phyloP scores from a whole-genome alignment of 371 early-diverging fungal genomes.

The Syncephalis fuscata region DNA sequence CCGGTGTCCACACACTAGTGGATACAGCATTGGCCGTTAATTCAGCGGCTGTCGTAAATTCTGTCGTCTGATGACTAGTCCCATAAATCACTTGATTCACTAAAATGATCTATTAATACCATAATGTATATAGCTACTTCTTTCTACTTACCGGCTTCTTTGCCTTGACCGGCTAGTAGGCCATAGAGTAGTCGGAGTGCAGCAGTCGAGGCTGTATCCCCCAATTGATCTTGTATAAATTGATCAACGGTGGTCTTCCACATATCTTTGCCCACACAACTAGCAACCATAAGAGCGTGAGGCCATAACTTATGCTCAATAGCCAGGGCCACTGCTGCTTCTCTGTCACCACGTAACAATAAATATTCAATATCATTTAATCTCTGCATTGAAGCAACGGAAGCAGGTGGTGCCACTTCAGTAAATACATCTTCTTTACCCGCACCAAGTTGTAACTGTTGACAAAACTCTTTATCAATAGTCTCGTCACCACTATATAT shows the following conservation, averaged over 20 bases:
- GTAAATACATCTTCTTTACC: not conserved
- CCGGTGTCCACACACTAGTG: not conserved
- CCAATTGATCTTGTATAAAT: slow-evolving; percentile 37
- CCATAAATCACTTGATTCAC: not conserved
- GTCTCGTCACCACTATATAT: not conserved
- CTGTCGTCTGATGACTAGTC: slow-evolving; percentile 1
- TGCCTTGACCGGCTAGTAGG: slow-evolving; percentile 52
- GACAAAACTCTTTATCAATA: not conserved
- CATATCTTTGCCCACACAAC: slow-evolving; percentile 60
- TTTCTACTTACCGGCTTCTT: slow-evolving; percentile 33
- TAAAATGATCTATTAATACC: not conserved
- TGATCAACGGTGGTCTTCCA: slow-evolving; percentile 65
- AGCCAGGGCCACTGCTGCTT: slow-evolving; percentile 54
- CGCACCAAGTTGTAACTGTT: not conserved
- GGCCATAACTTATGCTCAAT: slow-evolving; percentile 62
- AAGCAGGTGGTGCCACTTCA: not conserved
- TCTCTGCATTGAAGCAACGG: slow-evolving; percentile 8
- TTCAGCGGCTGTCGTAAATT: slow-evolving; percentile 4
- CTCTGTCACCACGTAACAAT: slow-evolving; percentile 57
- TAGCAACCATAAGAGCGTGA: slow-evolving; percentile 80
- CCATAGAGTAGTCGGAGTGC: slow-evolving; percentile 54
- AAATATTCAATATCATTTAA: slow-evolving; percentile 5
- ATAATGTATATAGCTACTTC: slow-evolving; percentile 21
- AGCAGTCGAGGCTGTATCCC: slow-evolving; percentile 38
- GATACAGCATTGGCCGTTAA: not conserved